A percentile compares a stretch with the other conserved stretches of the same genome.
Conservation (phyloP, 768 basidiomycete species). For the Grammothele lineata region DNA sequence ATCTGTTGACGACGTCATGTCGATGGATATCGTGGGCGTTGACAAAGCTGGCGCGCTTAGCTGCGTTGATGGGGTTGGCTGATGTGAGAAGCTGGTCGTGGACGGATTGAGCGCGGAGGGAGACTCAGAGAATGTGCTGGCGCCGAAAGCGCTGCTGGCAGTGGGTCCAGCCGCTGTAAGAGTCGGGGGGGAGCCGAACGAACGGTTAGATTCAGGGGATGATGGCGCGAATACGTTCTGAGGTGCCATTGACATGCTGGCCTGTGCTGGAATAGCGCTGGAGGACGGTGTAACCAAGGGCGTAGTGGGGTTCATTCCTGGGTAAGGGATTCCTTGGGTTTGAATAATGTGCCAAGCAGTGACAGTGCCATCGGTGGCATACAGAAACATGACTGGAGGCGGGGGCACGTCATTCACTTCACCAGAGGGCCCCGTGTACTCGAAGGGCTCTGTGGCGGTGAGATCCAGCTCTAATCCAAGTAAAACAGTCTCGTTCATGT, state of each 20-base stretch:
- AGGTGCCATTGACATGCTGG: not conserved
- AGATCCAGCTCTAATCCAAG: conserved; percentile 64
- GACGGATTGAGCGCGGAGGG: conserved; percentile 14
- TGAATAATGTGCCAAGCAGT: conserved; percentile 71
- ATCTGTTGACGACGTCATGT: conserved; percentile 12
- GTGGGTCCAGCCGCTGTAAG: too few species aligned
- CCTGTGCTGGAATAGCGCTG: not conserved
- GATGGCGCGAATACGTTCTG: too few species aligned
- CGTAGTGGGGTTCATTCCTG: conserved; percentile 42
- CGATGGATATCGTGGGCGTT: conserved; percentile 9
- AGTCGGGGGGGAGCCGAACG: too few species aligned
- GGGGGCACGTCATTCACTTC: conserved; percentile 41
- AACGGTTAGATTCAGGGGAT: too few species aligned
- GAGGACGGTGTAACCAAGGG: not conserved
- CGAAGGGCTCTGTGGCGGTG: conserved; percentile 42
- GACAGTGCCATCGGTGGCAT: conserved; percentile 75
- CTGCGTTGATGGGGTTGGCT: too few species aligned
- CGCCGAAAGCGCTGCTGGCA: conserved; percentile 8
- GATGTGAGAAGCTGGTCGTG: conserved; percentile 18
- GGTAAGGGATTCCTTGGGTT: conserved; percentile 47
- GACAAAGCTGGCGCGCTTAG: too few species aligned
- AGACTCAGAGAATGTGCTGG: conserved; percentile 21
- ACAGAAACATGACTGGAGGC: conserved; percentile 67
- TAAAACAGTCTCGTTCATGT: conserved; percentile 66
- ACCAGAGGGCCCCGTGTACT: conserved; percentile 35